phyloP scores from a whole-genome alignment of 1,139 yeast genomes.

The Candida sp. region DNA sequence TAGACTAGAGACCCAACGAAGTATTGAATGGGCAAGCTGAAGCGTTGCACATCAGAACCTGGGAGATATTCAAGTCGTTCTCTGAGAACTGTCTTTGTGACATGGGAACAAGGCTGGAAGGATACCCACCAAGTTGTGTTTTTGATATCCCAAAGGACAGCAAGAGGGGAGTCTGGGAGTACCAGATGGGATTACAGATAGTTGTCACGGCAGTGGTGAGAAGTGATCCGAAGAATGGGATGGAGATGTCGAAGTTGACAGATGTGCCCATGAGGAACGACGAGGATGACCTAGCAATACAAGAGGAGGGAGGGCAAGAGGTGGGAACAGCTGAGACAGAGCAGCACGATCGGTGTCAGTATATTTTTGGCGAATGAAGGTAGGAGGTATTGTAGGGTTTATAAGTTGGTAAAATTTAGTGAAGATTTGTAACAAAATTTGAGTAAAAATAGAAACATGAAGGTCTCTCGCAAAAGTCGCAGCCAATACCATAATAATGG shows the following conservation, averaged over 20 bases:
- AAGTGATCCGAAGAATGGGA: conserved; percentile 26
- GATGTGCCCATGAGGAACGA: conserved; percentile 24
- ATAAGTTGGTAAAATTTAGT: too few relatives aligned
- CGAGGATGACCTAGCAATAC: conserved; percentile 22
- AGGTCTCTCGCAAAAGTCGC: too few relatives aligned
- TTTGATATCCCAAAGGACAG: conserved; percentile 25
- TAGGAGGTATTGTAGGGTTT: too few relatives aligned
- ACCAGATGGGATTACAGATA: conserved; percentile 29
- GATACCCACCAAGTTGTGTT: conserved; percentile 29
- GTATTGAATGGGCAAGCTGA: conserved; percentile 40
- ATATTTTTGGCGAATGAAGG: conserved; percentile 35
- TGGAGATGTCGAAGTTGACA: conserved; percentile 24
- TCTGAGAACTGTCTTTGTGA: conserved; percentile 20
- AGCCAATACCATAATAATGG: too few relatives aligned
- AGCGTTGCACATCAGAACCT: conserved; percentile 30
- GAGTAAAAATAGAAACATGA: too few relatives aligned
- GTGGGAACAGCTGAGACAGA: conserved; percentile 21
- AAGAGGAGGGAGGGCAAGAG: conserved; percentile 27
- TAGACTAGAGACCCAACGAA: conserved; percentile 31
- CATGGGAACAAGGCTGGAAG: conserved; percentile 27
- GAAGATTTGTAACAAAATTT: too few relatives aligned
- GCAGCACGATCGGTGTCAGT: conserved; percentile 24
- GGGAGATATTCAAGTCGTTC: conserved; percentile 31
- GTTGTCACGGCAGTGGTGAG: conserved; percentile 37
- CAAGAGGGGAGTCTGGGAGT: conserved; percentile 24